Conservation (phyloP, 2,329 filamentous ascomycete species). For the Aspergillus jensenii region DNA sequence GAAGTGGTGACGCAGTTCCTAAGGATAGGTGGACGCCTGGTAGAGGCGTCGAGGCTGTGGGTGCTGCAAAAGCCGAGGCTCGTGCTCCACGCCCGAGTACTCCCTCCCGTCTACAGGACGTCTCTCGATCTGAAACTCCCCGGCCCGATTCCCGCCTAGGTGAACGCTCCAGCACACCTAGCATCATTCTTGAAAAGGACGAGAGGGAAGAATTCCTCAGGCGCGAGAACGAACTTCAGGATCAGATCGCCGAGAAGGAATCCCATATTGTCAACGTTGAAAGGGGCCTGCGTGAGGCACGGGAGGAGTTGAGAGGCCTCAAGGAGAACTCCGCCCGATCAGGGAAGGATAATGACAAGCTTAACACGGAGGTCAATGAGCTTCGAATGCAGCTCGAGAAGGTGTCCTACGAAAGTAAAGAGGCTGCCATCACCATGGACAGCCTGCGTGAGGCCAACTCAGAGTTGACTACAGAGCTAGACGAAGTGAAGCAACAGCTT, state of each 20-base stretch:
- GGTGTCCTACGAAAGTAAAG: constrained; percentile 92
- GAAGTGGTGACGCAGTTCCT: constrained; percentile 81
- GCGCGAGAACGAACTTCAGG: constrained; percentile 94
- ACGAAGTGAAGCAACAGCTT: constrained; percentile 94
- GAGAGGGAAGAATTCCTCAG: constrained; percentile 94
- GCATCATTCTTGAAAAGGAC: constrained; percentile 87
- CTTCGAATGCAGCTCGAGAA: constrained; percentile 97
- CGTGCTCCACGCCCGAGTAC: constrained; percentile 45
- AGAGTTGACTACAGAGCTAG: constrained; percentile 86
- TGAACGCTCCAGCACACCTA: constrained; percentile 83
- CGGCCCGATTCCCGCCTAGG: constrained; percentile 67
- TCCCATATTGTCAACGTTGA: constrained; percentile 75
- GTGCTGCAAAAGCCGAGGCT: constrained; percentile 49
- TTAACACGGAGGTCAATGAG: constrained; percentile 84
- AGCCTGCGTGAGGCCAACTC: constrained; percentile 92
- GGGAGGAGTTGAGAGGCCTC: constrained; percentile 79
- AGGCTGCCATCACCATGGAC: constrained; percentile 97
- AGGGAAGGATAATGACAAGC: constrained; percentile 84
- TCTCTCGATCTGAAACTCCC: constrained; percentile 58
- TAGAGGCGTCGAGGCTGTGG: constrained; percentile 55
- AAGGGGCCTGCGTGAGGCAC: constrained; percentile 75
- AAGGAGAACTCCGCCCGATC: constrained; percentile 83
- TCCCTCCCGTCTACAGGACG: constrained; percentile 43
- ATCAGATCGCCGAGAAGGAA: constrained; percentile 93
- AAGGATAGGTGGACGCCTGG: constrained; percentile 83